These are phyloP conservation scores for Ganoderma sinense DNA, from an alignment of 1,284 basidiomycete genomes.

Conservation along the genomic window DNA sequence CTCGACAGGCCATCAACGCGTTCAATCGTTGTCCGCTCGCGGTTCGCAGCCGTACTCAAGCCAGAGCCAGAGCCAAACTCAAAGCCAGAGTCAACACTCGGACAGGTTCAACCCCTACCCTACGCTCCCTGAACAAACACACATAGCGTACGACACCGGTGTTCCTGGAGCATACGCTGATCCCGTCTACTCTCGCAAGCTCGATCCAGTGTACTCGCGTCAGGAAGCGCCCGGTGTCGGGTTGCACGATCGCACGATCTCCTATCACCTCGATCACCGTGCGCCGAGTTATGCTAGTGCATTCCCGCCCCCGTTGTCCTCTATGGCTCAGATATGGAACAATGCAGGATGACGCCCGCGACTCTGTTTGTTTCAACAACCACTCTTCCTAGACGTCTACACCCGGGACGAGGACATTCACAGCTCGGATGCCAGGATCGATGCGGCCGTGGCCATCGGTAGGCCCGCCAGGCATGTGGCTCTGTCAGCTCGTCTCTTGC, in stretches of 20 bases:
- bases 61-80: conserved; percentile 22
- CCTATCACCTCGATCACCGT: conserved; percentile 28
- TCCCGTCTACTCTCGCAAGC: conserved; percentile 28
- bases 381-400: conserved; percentile 10
- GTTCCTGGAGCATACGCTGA: conserved; percentile 33
- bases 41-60: conserved; percentile 24
- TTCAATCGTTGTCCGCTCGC: conserved; percentile 31
- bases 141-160: conserved; percentile 27
- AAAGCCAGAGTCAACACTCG: conserved; percentile 8
- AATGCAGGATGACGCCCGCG: conserved; percentile 26
- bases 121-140: conserved; percentile 22
- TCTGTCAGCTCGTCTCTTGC: neutral
- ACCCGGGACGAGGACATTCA: neutral
- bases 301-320: conserved; percentile 23
- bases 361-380: neutral
- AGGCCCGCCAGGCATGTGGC: conserved; percentile 1
- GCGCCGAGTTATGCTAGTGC: conserved; percentile 4
- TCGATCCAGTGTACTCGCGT: conserved; percentile 18
- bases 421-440: neutral
- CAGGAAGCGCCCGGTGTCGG: conserved; percentile 27
- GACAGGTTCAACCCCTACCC: conserved; percentile 28
- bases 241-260: conserved; percentile 18
- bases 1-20: conserved; percentile 30
- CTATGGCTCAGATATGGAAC: conserved; percentile 33
- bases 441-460: neutral